A percentile compares a stretch with the other conserved stretches of the same genome.
Conservation (phyloP, 2,329 filamentous ascomycete genomes). For the Thyridium curvatum region DNA sequence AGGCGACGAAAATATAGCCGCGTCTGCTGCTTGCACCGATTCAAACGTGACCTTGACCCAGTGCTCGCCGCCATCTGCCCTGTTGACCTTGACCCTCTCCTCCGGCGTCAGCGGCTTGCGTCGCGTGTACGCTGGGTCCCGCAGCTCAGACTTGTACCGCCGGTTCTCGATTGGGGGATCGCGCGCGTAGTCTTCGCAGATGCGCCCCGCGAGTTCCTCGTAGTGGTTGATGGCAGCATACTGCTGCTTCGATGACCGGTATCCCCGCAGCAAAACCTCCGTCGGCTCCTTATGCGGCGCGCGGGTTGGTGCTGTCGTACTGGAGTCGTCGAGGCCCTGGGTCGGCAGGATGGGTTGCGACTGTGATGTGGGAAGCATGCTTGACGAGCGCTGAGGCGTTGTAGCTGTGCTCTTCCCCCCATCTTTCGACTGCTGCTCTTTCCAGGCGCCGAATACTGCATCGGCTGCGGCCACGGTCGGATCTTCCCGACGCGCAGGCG, state of each 20-base stretch:
- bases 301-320: constrained; percentile 10
- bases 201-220: constrained; percentile 76
- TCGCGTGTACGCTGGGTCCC: constrained; percentile 65
- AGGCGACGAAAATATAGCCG: constrained; percentile 63
- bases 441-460: constrained; percentile 54
- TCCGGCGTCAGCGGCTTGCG: constrained; percentile 59
- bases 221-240: constrained; percentile 88
- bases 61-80: constrained; percentile 75
- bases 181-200: constrained; percentile 91
- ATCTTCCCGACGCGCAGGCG: constrained; percentile 52
- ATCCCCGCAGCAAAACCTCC: constrained; percentile 83
- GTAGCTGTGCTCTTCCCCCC: constrained; percentile 12
- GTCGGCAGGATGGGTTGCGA: constrained; percentile 23
- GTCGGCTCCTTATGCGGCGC: constrained; percentile 40
- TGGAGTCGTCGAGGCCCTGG: constrained; percentile 19
- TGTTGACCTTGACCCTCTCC: constrained; percentile 73
- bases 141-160: constrained; percentile 68
- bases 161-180: constrained; percentile 67
- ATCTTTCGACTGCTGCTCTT: constrained; percentile 25
- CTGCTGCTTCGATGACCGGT: constrained; percentile 56
- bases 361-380: constrained; percentile 16
- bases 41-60: constrained; percentile 90
- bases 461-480: constrained; percentile 57
- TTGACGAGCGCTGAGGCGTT: constrained; percentile 25
- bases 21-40: constrained; percentile 63